Evolutionary conservation across 495 filamentous ascomycete genomes (phyloP).

Genomic region (Poronia punctata): DNA sequence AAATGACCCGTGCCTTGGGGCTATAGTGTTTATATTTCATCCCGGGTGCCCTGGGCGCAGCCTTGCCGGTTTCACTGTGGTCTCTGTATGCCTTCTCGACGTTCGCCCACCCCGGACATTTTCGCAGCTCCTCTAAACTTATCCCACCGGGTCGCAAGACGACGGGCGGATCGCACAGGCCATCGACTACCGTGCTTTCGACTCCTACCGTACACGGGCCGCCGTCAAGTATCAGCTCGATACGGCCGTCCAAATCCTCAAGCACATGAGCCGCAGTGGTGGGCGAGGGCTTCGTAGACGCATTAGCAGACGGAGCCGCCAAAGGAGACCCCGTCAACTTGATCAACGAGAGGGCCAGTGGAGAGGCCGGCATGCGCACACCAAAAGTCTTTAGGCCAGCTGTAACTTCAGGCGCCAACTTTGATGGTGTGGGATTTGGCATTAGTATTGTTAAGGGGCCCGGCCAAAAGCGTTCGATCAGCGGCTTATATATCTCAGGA

Average conservation of each 20-base stretch:
- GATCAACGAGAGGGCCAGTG: slow-evolving; percentile 81
- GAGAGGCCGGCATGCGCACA: slow-evolving; percentile 76
- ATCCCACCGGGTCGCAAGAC: slow-evolving; percentile 86
- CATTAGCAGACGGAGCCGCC: slow-evolving; percentile 93
- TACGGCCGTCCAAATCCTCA: slow-evolving; percentile 77
- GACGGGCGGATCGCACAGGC: slow-evolving; percentile 68
- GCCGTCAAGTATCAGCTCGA: slow-evolving; percentile 85
- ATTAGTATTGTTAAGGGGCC: slow-evolving; percentile 90
- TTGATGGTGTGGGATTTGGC: slow-evolving; percentile 61
- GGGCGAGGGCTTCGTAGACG: slow-evolving; percentile 83
- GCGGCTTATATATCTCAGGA: slow-evolving; percentile 70
- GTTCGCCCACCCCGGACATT: slow-evolving; percentile 72
- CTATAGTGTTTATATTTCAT: slow-evolving; percentile 99
- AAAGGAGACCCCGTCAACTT: slow-evolving; percentile 66
- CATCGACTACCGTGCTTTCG: slow-evolving; percentile 95
- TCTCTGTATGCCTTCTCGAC: slow-evolving; percentile 72
- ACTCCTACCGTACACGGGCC: slow-evolving; percentile 81
- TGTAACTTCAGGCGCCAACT: slow-evolving; percentile 80
- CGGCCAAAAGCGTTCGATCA: slow-evolving; percentile 87
- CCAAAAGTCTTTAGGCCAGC: slow-evolving; percentile 79
- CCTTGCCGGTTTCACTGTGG: slow-evolving; percentile 42
- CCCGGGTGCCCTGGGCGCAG: slow-evolving; percentile 74
- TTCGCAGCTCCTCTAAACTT: slow-evolving; percentile 72
- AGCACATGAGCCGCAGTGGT: slow-evolving; percentile 83
- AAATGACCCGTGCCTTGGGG: slow-evolving; percentile 76